Conservation (phyloP, 352 stramenopile species). For the Globisporangium camurandrum region DNA sequence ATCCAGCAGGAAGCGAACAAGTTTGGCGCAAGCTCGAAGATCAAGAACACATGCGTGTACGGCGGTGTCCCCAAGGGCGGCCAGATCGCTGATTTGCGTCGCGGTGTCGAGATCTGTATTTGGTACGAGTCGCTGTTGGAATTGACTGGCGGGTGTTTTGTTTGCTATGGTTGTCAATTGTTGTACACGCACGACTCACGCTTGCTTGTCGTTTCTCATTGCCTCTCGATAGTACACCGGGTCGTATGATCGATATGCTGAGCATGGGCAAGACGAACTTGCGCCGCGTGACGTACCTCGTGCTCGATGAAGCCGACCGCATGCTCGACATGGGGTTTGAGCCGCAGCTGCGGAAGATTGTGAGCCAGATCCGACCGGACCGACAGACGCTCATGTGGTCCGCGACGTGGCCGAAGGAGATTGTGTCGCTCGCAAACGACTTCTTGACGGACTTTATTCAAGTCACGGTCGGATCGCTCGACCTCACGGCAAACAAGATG, state of each 20-base stretch:
- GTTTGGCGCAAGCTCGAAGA: conserved; percentile 95
- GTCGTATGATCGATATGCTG: conserved; percentile 97
- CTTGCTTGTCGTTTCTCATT: too few species aligned
- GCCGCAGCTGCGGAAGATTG: conserved; percentile 93
- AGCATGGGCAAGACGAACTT: conserved; percentile 95
- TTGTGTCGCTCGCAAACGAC: conserved; percentile 94
- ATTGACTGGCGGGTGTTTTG: not conserved
- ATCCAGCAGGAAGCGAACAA: conserved; percentile 99
- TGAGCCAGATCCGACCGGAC: conserved; percentile 96
- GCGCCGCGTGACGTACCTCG: conserved; percentile 96
- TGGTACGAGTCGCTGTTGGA: conserved; percentile 29
- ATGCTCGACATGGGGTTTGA: conserved; percentile 97
- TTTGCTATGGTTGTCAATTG: too few species aligned
- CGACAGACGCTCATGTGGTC: conserved; percentile 99
- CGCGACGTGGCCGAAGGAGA: conserved; percentile 98
- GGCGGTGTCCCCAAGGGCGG: conserved; percentile 95
- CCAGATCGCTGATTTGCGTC: conserved; percentile 83
- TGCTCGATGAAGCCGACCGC: conserved; percentile 98
- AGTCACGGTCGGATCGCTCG: conserved; percentile 92
- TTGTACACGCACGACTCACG: too few species aligned
- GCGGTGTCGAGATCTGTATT: conserved; percentile 82
- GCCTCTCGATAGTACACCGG: conserved; percentile 91
- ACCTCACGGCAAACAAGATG: conserved; percentile 97
- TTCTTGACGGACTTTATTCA: conserved; percentile 98
- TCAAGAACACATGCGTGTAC: conserved; percentile 99